A percentile compares a stretch with the other conserved stretches of the same genome.
Conservation (phyloP, 2,329 filamentous ascomycete species). For the Neofusicoccum kwambonambiense region DNA sequence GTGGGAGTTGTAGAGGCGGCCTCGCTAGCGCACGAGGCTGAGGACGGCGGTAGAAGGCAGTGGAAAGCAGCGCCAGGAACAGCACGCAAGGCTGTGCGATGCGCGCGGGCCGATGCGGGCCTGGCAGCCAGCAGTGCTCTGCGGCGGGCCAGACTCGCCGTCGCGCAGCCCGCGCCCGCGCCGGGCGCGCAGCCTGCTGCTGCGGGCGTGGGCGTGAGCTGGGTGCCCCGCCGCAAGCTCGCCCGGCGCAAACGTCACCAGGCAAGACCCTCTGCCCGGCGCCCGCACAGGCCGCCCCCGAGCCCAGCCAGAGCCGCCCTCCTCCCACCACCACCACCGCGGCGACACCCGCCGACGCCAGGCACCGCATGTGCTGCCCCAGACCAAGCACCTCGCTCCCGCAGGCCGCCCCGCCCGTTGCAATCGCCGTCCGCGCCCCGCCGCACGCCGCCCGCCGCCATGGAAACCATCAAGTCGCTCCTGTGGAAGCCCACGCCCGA, state of each 20-base stretch:
- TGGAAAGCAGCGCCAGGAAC: slow-evolving; percentile 11
- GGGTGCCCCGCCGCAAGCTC: not conserved
- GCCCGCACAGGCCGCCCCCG: not conserved
- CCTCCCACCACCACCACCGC: not conserved
- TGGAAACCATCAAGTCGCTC: slow-evolving; percentile 84
- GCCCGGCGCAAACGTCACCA: slow-evolving; percentile 6
- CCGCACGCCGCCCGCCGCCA: slow-evolving; percentile 40
- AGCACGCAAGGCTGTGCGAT: not conserved
- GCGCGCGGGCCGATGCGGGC: slow-evolving; percentile 4
- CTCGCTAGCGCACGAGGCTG: slow-evolving; percentile 24
- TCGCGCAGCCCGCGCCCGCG: not conserved
- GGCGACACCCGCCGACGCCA: not conserved
- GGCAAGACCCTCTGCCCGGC: not conserved
- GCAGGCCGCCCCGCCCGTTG: not conserved
- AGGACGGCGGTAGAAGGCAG: slow-evolving; percentile 32
- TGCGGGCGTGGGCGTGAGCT: slow-evolving; percentile 1
- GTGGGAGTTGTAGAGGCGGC: slow-evolving; percentile 12
- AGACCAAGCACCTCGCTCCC: not conserved
- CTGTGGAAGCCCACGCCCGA: slow-evolving; percentile 93
- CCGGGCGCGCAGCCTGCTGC: not conserved
- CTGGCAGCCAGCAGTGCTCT: not conserved
- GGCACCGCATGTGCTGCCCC: not conserved
- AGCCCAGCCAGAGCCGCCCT: not conserved
- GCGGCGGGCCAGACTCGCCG: not conserved
- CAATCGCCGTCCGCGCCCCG: not conserved